These are phyloP conservation scores for Rhododendron williamsianum DNA, from an alignment of 148 eudicot species.

Conservation along the genomic window DNA sequence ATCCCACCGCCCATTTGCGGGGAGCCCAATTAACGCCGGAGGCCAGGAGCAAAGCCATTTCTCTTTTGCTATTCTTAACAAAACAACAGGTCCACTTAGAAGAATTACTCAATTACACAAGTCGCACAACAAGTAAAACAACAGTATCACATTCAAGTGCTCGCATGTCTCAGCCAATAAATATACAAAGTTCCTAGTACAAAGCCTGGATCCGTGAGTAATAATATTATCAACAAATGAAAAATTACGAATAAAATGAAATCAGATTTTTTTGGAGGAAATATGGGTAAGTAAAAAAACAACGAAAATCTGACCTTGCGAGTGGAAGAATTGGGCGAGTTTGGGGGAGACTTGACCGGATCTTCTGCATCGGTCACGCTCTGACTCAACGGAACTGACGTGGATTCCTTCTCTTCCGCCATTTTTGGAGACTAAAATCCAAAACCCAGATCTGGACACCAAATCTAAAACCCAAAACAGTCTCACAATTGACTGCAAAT, in stretches of 20 bases:
- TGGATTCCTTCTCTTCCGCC: constrained; percentile 24
- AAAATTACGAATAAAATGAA: neutral
- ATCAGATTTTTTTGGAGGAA: neutral
- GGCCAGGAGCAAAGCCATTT: neutral
- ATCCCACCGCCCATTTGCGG: neutral
- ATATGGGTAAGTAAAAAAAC: neutral
- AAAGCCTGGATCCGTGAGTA: neutral
- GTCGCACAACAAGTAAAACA: neutral
- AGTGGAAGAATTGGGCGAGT: constrained; percentile 32
- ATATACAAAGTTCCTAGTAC: neutral
- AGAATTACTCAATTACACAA: neutral
- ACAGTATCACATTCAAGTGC: neutral
- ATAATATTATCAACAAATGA: no score
- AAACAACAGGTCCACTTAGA: neutral
- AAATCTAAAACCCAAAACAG: neutral
- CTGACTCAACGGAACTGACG: constrained; percentile 15
- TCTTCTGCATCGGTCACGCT: constrained; percentile 5
- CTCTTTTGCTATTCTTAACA: neutral
- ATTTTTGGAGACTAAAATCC: constrained; percentile 3
- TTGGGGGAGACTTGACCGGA: constrained; percentile 24
- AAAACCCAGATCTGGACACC: neutral
- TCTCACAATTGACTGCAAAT: neutral
- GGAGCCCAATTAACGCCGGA: neutral
- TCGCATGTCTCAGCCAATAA: neutral
- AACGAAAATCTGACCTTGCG: constrained; percentile 31